Evolutionary conservation across 2,329 filamentous ascomycete species (phyloP), one percentile per base, ranked within the genome.

Genomic region (Helminthosporium solani): DNA sequence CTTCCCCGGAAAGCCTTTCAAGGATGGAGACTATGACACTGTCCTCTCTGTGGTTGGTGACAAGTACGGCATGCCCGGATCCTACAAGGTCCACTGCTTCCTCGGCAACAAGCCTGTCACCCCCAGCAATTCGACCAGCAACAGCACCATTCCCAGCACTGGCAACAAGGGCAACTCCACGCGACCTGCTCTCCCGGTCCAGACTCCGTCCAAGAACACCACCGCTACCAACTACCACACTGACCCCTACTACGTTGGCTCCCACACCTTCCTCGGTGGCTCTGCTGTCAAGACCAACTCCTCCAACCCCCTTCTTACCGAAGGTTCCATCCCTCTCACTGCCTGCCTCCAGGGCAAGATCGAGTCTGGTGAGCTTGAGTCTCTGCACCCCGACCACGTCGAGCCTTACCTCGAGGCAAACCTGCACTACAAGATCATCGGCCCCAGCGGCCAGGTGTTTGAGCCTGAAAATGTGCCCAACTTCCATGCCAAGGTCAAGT

Each of bases 11-110:
- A 65, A 61, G 42, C 56, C 56, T 9, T 47, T 67, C 50, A 54
- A 62, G 53, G 54, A 65, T 31, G 67, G 66, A 43, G 67, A 69
- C 52, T 64, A 69, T 57, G 50, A 68, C 54, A 62, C 61, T 42
- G 57, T 70, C 18, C 56, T 69, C 33, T 58, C 56, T 42, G 46
- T 70, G 40, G 51, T 58, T 16, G 64, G 64, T 40, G 54, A 64
- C 61, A 69, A 68, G 60, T 66, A 53, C 49, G 63, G 56, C 7
- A 52, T 71, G 19, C 56, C 58, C 12, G 68, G 66, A 31, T 68
- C 67, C n/a, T 70, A 68, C 56, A 58, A 56, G 7, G 54, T 70
- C 23, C 60, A 67, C 56, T 66, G 63, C 64, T 68, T 64, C 58
- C 50, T 70, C 40, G 66, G 66, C 49, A 58, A 63, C 49, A 39